phyloP scores from a whole-genome alignment of 2,329 filamentous ascomycete species.

The Helotiales sp. region DNA sequence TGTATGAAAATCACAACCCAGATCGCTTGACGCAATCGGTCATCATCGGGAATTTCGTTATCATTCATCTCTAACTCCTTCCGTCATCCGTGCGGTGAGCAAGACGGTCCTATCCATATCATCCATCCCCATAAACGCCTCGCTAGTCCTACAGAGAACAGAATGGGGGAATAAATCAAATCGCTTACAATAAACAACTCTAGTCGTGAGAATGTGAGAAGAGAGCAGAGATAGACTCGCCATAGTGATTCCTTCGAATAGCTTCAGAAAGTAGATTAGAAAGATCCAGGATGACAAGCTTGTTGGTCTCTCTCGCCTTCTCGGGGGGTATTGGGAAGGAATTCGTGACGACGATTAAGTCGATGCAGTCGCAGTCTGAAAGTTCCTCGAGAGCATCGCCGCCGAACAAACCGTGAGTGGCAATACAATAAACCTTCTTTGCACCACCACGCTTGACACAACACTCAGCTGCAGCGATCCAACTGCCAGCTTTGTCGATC shows the following conservation, averaged over 20 bases:
- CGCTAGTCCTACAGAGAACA: slow-evolving; percentile 35
- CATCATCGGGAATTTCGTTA: slow-evolving; percentile 10
- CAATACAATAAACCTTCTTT: slow-evolving; percentile 96
- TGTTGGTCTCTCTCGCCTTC: slow-evolving; percentile 72
- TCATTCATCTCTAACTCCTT: slow-evolving; percentile 23
- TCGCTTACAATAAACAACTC: slow-evolving; percentile 36
- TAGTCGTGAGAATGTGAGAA: slow-evolving; percentile 40
- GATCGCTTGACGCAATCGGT: not conserved
- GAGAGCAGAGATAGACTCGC: slow-evolving; percentile 69
- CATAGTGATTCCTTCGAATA: slow-evolving; percentile 94
- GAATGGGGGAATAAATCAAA: slow-evolving; percentile 53
- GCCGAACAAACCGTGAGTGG: slow-evolving; percentile 93
- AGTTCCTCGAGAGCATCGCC: slow-evolving; percentile 88
- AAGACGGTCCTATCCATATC: slow-evolving; percentile 23
- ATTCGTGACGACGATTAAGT: slow-evolving; percentile 94
- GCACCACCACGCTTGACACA: slow-evolving; percentile 91
- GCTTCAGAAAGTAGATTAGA: slow-evolving; percentile 88
- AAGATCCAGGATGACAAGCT: slow-evolving; percentile 88
- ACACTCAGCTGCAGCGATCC: slow-evolving; percentile 96
- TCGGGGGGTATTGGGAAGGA: slow-evolving; percentile 89
- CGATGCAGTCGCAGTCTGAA: slow-evolving; percentile 90
- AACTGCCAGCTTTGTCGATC: slow-evolving; percentile 90
- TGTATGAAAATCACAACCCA: not conserved
- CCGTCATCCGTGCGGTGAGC: slow-evolving; percentile 28
- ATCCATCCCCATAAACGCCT: slow-evolving; percentile 34